These are phyloP conservation scores for Coccomyxa subellipsoidea DNA, from an alignment of 163 green algal genomes.

Conservation along the genomic window DNA sequence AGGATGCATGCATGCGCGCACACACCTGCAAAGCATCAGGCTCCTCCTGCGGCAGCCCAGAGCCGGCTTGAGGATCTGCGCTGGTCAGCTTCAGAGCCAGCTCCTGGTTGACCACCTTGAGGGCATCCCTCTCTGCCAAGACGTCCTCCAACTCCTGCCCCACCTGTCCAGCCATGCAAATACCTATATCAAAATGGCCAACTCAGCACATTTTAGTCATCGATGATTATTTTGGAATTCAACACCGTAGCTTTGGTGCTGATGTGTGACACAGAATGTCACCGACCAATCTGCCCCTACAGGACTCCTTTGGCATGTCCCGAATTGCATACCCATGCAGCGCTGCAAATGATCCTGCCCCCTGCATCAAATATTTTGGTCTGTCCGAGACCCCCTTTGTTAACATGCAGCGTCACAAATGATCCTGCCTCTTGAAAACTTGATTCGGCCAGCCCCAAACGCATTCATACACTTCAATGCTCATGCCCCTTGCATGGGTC, in stretches of 20 bases:
- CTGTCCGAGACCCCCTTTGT: too few species aligned
- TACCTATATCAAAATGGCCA: neutral
- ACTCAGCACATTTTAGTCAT: neutral
- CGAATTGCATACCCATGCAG: too few species aligned
- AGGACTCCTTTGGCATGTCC: too few species aligned
- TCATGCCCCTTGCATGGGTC: neutral
- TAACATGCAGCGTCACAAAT: too few species aligned
- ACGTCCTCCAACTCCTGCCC: conserved; percentile 4
- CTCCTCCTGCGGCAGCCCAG: neutral
- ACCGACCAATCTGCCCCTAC: too few species aligned
- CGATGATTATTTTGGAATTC: too few species aligned
- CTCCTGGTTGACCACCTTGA: neutral
- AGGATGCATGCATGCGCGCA: neutral
- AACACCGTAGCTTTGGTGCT: too few species aligned
- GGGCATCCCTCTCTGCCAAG: conserved; percentile 2
- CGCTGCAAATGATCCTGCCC: too few species aligned
- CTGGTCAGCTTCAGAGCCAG: neutral
- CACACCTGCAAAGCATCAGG: neutral
- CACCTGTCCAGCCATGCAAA: neutral
- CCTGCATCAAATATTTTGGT: too few species aligned
- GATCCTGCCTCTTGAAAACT: too few species aligned
- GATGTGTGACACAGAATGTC: too few species aligned
- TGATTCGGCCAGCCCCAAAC: neutral
- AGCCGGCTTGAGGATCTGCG: neutral
- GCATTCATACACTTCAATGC: neutral